These are phyloP conservation scores for Beauveria rudraprayagi DNA, from an alignment of 2,329 filamentous ascomycete species.

Conservation along the genomic window DNA sequence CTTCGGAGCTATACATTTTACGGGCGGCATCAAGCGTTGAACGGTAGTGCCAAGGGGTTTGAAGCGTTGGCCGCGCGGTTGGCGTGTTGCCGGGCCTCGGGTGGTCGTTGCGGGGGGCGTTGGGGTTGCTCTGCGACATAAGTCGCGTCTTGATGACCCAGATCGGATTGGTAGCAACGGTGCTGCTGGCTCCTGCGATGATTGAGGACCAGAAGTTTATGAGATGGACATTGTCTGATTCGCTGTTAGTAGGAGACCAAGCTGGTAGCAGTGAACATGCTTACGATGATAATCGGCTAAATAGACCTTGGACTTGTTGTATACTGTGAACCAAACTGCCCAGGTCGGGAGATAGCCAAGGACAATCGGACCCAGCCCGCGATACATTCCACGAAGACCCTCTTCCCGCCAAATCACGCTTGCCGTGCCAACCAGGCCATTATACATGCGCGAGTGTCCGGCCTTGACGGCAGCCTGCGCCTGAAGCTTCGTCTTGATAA, in stretches of 20 bases:
- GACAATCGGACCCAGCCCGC: constrained; percentile 88
- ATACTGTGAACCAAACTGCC: constrained; percentile 97
- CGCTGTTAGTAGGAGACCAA: constrained; percentile 10
- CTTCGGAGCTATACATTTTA: constrained; percentile 93
- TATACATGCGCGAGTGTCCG: constrained; percentile 59
- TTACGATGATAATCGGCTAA: constrained; percentile 60
- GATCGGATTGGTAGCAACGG: constrained; percentile 90
- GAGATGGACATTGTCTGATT: constrained; percentile 62
- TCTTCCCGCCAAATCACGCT: constrained; percentile 81
- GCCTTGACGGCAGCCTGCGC: constrained; percentile 61
- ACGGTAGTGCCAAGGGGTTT: constrained; percentile 82
- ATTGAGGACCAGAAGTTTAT: constrained; percentile 86
- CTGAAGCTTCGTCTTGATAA: constrained; percentile 97
- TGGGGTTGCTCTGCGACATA: constrained; percentile 75
- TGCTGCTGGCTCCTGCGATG: constrained; percentile 84
- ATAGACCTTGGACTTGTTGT: constrained; percentile 77
- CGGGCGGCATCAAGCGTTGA: constrained; percentile 84
- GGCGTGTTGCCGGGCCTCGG: constrained; percentile 46
- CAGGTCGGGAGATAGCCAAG: constrained; percentile 94
- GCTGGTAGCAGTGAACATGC: constrained; percentile 2
- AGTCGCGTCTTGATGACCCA: constrained; percentile 99
- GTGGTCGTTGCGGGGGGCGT: constrained; percentile 36
- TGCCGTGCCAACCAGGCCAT: constrained; percentile 79
- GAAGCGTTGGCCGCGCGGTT: constrained; percentile 45
- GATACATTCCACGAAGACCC: constrained; percentile 82